Conservation (phyloP, 192 early-diverging fungal species). For the Backusella parvicylindrica region DNA sequence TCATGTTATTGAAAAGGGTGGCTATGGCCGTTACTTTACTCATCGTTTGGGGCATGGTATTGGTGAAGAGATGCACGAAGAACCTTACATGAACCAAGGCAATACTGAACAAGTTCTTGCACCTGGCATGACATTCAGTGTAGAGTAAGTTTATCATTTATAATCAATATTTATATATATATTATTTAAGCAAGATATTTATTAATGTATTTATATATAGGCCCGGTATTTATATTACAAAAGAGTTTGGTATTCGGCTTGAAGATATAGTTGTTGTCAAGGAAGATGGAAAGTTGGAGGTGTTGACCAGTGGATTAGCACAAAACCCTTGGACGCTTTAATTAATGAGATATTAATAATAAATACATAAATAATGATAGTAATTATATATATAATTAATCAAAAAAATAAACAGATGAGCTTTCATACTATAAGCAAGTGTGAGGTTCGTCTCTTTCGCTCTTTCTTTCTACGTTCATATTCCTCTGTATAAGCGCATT, state of each 20-base stretch:
- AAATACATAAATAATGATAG: not conserved
- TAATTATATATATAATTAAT: not conserved
- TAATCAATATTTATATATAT: not conserved
- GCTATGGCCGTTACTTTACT: slow-evolving; percentile 42
- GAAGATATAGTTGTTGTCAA: slow-evolving; percentile 31
- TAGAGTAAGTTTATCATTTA: slow-evolving; percentile 26
- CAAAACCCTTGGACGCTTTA: slow-evolving; percentile 32
- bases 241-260: slow-evolving; percentile 38
- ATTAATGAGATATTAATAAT: not conserved
- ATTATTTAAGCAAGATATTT: not conserved
- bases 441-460: slow-evolving; percentile 10
- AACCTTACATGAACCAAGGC: slow-evolving; percentile 49
- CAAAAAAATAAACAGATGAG: not conserved
- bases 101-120: slow-evolving; percentile 36
- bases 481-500: slow-evolving; percentile 16
- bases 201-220: not conserved
- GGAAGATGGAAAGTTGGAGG: slow-evolving; percentile 27
- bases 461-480: slow-evolving; percentile 12
- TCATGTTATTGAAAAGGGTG: slow-evolving; percentile 30
- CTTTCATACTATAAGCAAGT: not conserved
- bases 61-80: slow-evolving; percentile 51
- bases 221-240: slow-evolving; percentile 50
- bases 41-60: slow-evolving; percentile 54
- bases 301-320: slow-evolving; percentile 30
- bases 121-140: slow-evolving; percentile 47